Evolutionary conservation across 805 yeast genomes (phyloP), one percentile per base, ranked within the genome.

Genomic region (Saccharomycopsis sp.): DNA sequence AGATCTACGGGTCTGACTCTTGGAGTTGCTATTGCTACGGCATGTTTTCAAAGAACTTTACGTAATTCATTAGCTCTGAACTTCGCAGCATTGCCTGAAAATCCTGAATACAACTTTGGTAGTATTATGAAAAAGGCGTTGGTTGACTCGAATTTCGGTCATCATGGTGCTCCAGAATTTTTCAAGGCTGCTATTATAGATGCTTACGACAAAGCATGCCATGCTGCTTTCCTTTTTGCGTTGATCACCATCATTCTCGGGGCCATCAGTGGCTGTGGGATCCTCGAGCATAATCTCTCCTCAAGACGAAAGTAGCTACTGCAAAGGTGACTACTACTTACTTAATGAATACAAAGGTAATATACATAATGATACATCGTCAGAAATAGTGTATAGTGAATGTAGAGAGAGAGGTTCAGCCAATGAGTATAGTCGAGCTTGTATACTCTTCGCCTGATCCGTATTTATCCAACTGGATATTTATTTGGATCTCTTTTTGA

Each of bases 1-100:
- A 78, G 96, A 66, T 85, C 93, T 8, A 85, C 91, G 0, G 96
- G 96, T 0, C 86, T 93, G n/a, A 87, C 94, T 0, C 71, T 89
- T 54, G 96, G 96, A 44, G 91, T 89, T 15, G 75, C 92, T 1
- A 64, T 84, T 12, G 84, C 88, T 0, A 78, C 87, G 20, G 84
- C 90, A 2, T 74, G 86, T 25, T 87, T 86, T 73, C 87, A 83
- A 66, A 74, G 75, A 54, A 67, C 74, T 8, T 73, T 86, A 56
- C 62, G 64, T 9, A 38, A 29, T 2, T 19, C 29, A 2, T 42
- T 60, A 17, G 17, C 42, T 25, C n/a, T 2, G 19, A 54, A 54
- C 24, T 44, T 54, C 9, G 49, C 49, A 5, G 22, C 19, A 12
- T 44, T 44, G 22, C 49, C 49, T 17, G 49, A n/a, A 5, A 17